Conservation (phyloP, 352 stramenopile genomes). For the Phytophthora quininea region DNA sequence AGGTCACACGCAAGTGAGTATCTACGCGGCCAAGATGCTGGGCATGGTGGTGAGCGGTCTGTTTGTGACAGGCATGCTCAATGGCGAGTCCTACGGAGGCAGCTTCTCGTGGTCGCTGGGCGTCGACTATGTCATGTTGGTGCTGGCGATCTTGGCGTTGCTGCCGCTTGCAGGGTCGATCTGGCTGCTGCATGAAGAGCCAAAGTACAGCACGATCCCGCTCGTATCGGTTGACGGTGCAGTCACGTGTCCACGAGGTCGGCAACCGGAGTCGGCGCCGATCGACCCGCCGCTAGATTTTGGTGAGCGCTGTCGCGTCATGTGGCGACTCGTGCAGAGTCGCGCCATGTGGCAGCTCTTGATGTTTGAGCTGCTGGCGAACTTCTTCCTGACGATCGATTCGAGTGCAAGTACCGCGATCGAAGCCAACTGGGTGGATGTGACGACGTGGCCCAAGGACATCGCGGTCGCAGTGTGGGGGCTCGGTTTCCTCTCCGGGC, state of each 20-base stretch:
- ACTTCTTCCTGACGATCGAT: slow-evolving; percentile 60
- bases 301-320: slow-evolving; percentile 40
- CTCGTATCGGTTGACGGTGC: slow-evolving; percentile 18
- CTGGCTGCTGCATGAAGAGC: slow-evolving; percentile 64
- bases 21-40: slow-evolving; percentile 48
- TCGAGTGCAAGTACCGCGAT: slow-evolving; percentile 56
- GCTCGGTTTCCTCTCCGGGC: slow-evolving; percentile 58
- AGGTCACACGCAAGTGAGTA: slow-evolving; percentile 63
- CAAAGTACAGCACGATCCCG: slow-evolving; percentile 13
- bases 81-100: slow-evolving; percentile 64
- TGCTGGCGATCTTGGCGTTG: slow-evolving; percentile 41
- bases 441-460: slow-evolving; percentile 56
- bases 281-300: slow-evolving; percentile 24
- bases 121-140: slow-evolving; percentile 38
- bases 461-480: slow-evolving; percentile 55
- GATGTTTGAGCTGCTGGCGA: slow-evolving; percentile 65
- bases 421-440: slow-evolving; percentile 60
- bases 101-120: slow-evolving; percentile 50
- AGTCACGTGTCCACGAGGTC: slow-evolving; percentile 6
- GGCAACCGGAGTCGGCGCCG: slow-evolving; percentile 2
- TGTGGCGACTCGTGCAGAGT: slow-evolving; percentile 71
- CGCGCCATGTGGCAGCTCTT: slow-evolving; percentile 81
- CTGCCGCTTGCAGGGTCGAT: slow-evolving; percentile 53
- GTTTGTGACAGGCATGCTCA: slow-evolving; percentile 60
- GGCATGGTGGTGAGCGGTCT: slow-evolving; percentile 55